Base-by-base conservation (phyloP, 768 basidiomycete species). In the Podaxis sp. region DNA sequence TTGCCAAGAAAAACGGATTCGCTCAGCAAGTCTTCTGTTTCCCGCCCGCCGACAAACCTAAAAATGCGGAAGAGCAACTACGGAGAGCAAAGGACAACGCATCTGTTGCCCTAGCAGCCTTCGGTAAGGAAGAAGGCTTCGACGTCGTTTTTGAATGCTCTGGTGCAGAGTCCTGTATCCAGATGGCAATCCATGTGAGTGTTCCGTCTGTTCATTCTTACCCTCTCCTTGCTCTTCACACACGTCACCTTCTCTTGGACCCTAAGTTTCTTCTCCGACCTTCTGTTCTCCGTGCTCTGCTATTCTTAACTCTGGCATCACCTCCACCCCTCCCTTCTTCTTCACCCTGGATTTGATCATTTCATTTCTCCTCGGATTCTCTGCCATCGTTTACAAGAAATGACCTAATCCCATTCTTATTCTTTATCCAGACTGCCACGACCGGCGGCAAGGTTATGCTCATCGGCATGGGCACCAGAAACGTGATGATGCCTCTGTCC, bases 101-200 rank as follows among this genome's bases (percentile, higher is more conserved):
- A 6, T 72, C 76, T 44, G 68, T 72, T 6, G 81, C 83, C 5
- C 77, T 93, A 60, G 68, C 75, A 52, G 72, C 78, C 56, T 90
- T 92, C 68, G 76, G 73, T 62, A 74, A 80, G 62, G 77, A 78
- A 23, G 87, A 92, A 27, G 96, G 96, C 32, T 96, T 93, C 74
- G 94, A 97, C 72, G 79, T 91, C 69, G 89, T 98, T 52, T 91
- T 95, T 68, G 95, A 98, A 73, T 98, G 95, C 74, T 95, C 94
- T 11, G 95, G 95, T 63, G 93, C 93, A 1, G 94, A 96, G 72
- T 80, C 86, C 37, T 93, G 91, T 69, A 93, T 96, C 69, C 93
- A 96, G 71, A 88, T 92, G 85, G 88, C 91, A 54, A 82, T 95
- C 63, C 85, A 91, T 75, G 93, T 95, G 76, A 80, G 93, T 81